Evolutionary conservation across 768 basidiomycete genomes (phyloP), one percentile per base, ranked within the genome.

Genomic region (Hericium coralloides): DNA sequence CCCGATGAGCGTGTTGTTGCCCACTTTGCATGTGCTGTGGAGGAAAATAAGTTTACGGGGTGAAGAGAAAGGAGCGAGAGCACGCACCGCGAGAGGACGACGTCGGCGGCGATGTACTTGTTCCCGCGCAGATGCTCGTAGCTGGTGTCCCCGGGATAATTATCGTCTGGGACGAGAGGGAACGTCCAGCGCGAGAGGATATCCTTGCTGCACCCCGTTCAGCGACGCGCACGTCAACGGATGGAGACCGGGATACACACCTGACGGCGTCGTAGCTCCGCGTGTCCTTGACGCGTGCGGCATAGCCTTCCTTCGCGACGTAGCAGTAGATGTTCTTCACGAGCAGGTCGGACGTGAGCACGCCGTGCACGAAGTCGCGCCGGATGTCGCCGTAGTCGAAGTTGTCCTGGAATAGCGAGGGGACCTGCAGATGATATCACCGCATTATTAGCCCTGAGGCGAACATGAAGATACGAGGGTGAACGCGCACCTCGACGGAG

Each of bases 341-440:
- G 45, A 98, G 78, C 38, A 98, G 70, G 70, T 99, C 97, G 14
- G 92, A 95, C 0, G 92, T 95, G 61, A 99, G 77, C 49, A 99
- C 81, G 17, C 95, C 95, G 66, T 91, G 90, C 15, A 98, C 89
- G 65, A 99, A 97, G 71, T 98, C 93, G 62, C 83, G 78, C 57
- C 94, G 84, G 59, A 98, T 80, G 71, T 95, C 92, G 14, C 85
- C 83, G 66, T 95, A 98, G 72, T 98, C 97, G 66, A 99, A 99
- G 72, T 98, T 98, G 73, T 98, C 97, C 68, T 95, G 93, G 74
- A 98, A 99, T 4, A 98, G 69, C 1, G 95, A 95, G 1, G 93
- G 94, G 38, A 98, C 90, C 89, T 97, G 10, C 25, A 38, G 36
- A 38, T n/a, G n/a, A 20, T 17, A 25, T 53, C 47, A 31, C 54